These are phyloP conservation scores for Apophysomyces elegans DNA, from an alignment of 371 early-diverging fungal species.

Conservation along the genomic window DNA sequence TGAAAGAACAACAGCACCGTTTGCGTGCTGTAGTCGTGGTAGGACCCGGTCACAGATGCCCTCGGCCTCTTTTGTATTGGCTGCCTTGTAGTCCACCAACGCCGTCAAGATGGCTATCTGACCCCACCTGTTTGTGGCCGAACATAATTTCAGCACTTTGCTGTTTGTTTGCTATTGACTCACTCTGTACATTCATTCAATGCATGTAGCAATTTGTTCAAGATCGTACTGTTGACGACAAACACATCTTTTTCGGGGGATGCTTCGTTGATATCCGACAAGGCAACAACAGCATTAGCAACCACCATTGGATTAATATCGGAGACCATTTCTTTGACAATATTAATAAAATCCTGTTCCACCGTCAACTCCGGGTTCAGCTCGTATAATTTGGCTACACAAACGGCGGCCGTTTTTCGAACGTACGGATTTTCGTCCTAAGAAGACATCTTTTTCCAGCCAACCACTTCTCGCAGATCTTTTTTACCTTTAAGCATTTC, in stretches of 20 bases:
- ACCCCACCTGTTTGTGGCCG: conserved; percentile 75
- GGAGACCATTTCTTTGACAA: conserved; percentile 84
- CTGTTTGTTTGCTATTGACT: conserved; percentile 11
- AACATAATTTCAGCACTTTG: background rate
- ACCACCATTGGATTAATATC: conserved; percentile 98
- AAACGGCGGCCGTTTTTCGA: conserved; percentile 94
- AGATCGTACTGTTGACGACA: conserved; percentile 71
- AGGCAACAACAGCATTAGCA: conserved; percentile 89
- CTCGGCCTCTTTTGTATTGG: conserved; percentile 73
- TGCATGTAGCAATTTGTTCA: conserved; percentile 88
- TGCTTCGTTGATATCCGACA: conserved; percentile 88
- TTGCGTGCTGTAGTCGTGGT: conserved; percentile 79
- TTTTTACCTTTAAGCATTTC: conserved; percentile 68
- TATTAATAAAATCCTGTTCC: conserved; percentile 82
- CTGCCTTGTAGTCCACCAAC: conserved; percentile 69
- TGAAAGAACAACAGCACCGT: conserved; percentile 71
- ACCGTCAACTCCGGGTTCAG: conserved; percentile 66
- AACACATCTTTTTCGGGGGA: conserved; percentile 73
- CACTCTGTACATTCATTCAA: conserved; percentile 96
- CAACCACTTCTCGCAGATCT: background rate
- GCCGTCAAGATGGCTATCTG: conserved; percentile 90
- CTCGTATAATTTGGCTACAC: conserved; percentile 85
- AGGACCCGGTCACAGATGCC: conserved; percentile 90
- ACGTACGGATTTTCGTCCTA: conserved; percentile 87
- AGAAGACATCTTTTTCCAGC: conserved; percentile 23